Base-by-base conservation (phyloP, 352 stramenopile genomes). In the Phytopythium helicoides region DNA sequence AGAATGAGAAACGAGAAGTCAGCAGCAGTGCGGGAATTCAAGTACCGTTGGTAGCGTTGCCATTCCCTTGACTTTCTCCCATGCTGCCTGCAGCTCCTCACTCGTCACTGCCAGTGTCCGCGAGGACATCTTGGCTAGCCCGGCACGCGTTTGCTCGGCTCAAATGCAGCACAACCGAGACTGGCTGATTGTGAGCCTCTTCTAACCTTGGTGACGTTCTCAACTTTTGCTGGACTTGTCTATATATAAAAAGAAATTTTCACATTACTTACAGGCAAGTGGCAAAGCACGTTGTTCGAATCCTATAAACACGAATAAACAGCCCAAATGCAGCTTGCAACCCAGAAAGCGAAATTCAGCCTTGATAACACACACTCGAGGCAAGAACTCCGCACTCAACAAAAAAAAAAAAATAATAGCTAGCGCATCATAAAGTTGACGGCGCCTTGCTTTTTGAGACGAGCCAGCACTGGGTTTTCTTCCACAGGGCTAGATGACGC, bases 361-460 rank as follows among this genome's bases (percentile, higher is more conserved):
- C n/a, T n/a, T n/a, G n/a, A n/a, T n/a, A 33, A 5, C 5, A 33
- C 28, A 33, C 28, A 33, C 9, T 33, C 28, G 28, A 33, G 28
- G 5, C 28, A 33, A n/a, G n/a, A n/a, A n/a, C n/a, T n/a, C n/a
- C n/a, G n/a, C n/a, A n/a, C 21, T 38, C 22, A 4, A 9, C 19
- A 44, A 42, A 50, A 39, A 44, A 42, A 50, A 39, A 18, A 38
- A 38, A 15, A 22, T 16, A 15, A 6, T 18, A 15, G 15, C 41
- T 35, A 53, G 34, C 47, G 71, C 65, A 83, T 70, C 79, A 90
- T 92, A 69, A 89, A 92, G 62, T 88, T 89, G 55, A 92, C 59
- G n/a, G 82, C 82, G 18, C 82, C 82, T 45, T 92, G 82, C 56
- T 90, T 90, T 54, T 80, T 83, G 6, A 92, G 73, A 21, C 82